These are phyloP conservation scores for Westerdykella ornata DNA, from an alignment of 2,329 filamentous ascomycete species.

Conservation along the genomic window DNA sequence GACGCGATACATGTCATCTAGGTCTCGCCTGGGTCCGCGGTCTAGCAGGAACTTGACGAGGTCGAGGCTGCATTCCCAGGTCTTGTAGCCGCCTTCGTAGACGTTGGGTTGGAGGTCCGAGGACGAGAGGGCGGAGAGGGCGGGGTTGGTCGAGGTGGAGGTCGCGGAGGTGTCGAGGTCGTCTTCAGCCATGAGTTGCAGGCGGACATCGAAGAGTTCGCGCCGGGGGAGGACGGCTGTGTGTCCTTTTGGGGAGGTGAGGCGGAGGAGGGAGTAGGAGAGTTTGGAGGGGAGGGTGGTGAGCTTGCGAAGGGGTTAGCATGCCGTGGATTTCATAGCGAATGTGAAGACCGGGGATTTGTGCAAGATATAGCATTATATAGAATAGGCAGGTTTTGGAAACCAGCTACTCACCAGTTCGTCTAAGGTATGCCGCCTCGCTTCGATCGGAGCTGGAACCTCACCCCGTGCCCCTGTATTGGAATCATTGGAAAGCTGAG, in stretches of 20 bases:
- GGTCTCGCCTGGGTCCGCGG: constrained; percentile 43
- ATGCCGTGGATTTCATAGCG: background rate
- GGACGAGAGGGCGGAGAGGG: constrained; percentile 51
- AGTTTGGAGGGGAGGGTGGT: constrained; percentile 63
- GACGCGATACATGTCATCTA: constrained; percentile 45
- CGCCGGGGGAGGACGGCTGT: constrained; percentile 58
- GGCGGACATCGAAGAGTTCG: constrained; percentile 73
- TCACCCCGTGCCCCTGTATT: constrained; percentile 3
- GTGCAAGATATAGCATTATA: background rate
- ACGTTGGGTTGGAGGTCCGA: constrained; percentile 74
- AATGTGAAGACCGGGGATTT: background rate
- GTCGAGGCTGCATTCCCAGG: constrained; percentile 80
- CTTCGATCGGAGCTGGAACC: constrained; percentile 29
- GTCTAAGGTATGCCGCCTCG: constrained; percentile 40
- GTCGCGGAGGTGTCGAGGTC: constrained; percentile 35
- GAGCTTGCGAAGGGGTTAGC: constrained; percentile 37
- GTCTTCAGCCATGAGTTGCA: constrained; percentile 71
- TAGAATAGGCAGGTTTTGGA: constrained; percentile 1
- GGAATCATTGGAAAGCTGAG: constrained; percentile 5
- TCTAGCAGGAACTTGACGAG: constrained; percentile 59
- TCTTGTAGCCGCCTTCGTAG: constrained; percentile 85
- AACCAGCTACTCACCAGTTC: constrained; percentile 41
- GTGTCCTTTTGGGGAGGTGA: constrained; percentile 54
- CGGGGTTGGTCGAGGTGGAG: constrained; percentile 30
- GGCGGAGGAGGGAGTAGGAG: constrained; percentile 57